These are phyloP conservation scores for Chlorella sorokiniana DNA, from an alignment of 139 green algal genomes.

Conservation along the genomic window DNA sequence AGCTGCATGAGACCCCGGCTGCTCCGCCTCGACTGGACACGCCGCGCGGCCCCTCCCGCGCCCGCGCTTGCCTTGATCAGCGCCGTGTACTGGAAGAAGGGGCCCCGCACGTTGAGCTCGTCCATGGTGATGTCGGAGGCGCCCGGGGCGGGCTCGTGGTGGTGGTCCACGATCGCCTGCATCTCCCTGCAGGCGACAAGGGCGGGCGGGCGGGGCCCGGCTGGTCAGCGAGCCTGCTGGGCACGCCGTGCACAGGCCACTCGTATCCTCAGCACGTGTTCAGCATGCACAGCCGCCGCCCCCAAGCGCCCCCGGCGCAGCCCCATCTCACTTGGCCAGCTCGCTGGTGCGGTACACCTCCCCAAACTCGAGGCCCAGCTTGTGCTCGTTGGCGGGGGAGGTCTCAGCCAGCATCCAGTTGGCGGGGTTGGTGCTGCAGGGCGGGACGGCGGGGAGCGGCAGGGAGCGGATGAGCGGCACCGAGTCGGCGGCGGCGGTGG, in stretches of 20 bases:
- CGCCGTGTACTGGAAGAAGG: constrained; percentile 35
- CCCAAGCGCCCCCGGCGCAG: not conserved
- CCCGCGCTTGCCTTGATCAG: constrained; percentile 26
- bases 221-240: not conserved
- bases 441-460: not conserved
- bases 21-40: not conserved
- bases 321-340: constrained; percentile 5
- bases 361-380: constrained; percentile 43
- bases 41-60: constrained; percentile 10
- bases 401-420: constrained; percentile 57
- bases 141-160: constrained; percentile 15
- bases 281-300: not conserved
- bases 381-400: not conserved
- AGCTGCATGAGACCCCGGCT: too few relatives aligned
- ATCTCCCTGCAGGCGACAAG: constrained; percentile 3
- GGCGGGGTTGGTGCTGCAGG: constrained; percentile 28
- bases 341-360: constrained; percentile 31
- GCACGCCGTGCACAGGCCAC: not conserved
- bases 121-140: not conserved
- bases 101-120: constrained; percentile 17
- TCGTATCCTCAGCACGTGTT: not conserved
- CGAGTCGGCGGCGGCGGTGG: not conserved
- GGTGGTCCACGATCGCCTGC: not conserved
- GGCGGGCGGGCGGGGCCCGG: not conserved
- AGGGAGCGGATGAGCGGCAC: not conserved